phyloP scores from a whole-genome alignment of 345 rosid species.

The Syzygium aqueum region DNA sequence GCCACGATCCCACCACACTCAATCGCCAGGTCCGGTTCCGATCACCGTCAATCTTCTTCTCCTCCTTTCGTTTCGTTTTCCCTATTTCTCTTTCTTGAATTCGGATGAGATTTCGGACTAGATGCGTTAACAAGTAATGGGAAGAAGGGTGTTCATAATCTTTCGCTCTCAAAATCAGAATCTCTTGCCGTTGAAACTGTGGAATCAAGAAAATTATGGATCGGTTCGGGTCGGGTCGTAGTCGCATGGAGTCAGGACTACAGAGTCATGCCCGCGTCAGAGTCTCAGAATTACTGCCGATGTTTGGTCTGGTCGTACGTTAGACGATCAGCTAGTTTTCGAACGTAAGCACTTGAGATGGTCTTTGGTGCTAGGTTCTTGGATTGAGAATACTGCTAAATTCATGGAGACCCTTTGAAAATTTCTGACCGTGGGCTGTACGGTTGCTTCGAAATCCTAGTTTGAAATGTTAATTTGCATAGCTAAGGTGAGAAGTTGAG shows the following conservation, averaged over 20 bases:
- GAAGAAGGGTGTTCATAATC: neutral
- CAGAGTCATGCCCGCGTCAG: neutral
- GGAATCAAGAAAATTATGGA: neutral
- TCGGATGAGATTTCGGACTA: neutral
- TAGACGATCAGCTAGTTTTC: neutral
- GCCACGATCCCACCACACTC: conserved; percentile 75
- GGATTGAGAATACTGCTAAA: neutral
- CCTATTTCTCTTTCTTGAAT: neutral
- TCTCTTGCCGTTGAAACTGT: neutral
- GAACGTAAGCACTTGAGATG: neutral
- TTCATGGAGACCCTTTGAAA: neutral
- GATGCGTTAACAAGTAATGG: neutral
- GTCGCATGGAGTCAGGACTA: neutral
- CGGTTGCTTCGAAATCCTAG: neutral
- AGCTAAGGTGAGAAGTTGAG: neutral
- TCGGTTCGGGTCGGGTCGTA: neutral
- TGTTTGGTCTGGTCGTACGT: neutral
- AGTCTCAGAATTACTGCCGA: neutral
- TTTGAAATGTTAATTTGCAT: neutral
- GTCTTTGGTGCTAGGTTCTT: neutral
- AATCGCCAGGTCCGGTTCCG: conserved; percentile 58
- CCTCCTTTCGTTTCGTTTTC: neutral
- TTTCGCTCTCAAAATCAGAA: neutral
- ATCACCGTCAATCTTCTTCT: neutral
- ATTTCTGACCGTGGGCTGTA: neutral